phyloP scores from a whole-genome alignment of 1,284 basidiomycete genomes.

The Sporisorium scitamineum region DNA sequence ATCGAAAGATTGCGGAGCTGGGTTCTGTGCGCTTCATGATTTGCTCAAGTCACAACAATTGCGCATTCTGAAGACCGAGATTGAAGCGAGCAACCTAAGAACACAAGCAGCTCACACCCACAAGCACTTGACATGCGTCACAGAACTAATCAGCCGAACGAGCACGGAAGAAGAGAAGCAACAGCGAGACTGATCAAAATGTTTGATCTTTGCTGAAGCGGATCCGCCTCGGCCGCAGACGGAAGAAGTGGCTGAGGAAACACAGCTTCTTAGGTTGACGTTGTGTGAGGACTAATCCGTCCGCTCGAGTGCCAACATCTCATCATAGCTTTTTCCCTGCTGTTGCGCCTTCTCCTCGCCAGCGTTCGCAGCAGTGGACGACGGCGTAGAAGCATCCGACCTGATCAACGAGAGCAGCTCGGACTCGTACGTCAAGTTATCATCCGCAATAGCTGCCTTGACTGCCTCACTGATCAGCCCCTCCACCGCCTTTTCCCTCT shows the following conservation, averaged over 20 bases:
- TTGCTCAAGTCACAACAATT: no score
- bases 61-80: no score
- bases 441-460: conserved; percentile 34
- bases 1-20: no score
- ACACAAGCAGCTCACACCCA: no score
- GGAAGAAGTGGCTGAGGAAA: background rate
- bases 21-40: no score
- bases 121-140: background rate
- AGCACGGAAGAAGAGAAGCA: background rate
- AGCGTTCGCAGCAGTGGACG: conserved; percentile 3
- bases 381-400: conserved; percentile 41
- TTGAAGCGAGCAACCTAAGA: no score
- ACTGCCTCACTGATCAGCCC: conserved; percentile 21
- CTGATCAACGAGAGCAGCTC: conserved; percentile 47
- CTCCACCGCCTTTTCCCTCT: background rate
- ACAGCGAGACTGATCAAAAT: background rate
- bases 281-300: background rate
- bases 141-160: background rate
- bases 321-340: background rate
- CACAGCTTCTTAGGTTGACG: background rate
- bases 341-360: background rate
- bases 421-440: conserved; percentile 50
- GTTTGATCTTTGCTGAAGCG: background rate
- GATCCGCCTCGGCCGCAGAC: background rate
- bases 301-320: background rate